Evolutionary conservation across 176 grass and related monocot species (phyloP).

Genomic region (Coix lacrymajobi): DNA sequence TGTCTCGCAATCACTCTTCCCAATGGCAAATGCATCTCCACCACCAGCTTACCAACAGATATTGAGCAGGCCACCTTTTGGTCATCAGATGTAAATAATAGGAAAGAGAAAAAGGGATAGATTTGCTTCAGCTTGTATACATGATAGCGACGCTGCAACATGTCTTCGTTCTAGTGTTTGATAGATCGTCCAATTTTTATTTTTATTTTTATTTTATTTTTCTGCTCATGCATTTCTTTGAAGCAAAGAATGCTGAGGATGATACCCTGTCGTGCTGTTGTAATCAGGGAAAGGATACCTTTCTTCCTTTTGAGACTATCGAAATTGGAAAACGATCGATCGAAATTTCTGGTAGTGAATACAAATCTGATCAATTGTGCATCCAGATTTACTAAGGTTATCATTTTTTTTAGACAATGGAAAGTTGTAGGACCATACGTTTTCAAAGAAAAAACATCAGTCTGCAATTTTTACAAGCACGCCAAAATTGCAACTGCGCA

Average conservation of each 20-base stretch:
- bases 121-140: slow-evolving; percentile 43
- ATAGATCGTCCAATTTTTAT: not conserved
- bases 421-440: not conserved
- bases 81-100: slow-evolving; percentile 81
- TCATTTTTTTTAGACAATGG: not conserved
- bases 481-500: no score
- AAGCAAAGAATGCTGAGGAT: slow-evolving; percentile 26
- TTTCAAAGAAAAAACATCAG: no score
- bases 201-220: not conserved
- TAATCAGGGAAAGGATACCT: slow-evolving; percentile 7
- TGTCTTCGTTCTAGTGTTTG: slow-evolving; percentile 31
- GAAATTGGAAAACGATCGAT: slow-evolving; percentile 18
- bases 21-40: slow-evolving; percentile 17
- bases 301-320: not conserved
- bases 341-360: not conserved
- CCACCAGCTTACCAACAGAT: slow-evolving; percentile 61
- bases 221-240: slow-evolving; percentile 3
- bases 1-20: slow-evolving; percentile 16
- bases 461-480: no score
- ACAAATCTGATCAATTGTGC: not conserved
- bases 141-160: slow-evolving; percentile 24
- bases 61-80: slow-evolving; percentile 64
- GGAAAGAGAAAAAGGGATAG: slow-evolving; percentile 36
- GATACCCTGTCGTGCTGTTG: slow-evolving; percentile 13
- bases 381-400: not conserved